Percentiles rank a stretch among this genome's conserved stretches.
These are phyloP conservation scores for Zasmidium cellare DNA, from an alignment of 2,329 filamentous ascomycete species.

Conservation along the genomic window DNA sequence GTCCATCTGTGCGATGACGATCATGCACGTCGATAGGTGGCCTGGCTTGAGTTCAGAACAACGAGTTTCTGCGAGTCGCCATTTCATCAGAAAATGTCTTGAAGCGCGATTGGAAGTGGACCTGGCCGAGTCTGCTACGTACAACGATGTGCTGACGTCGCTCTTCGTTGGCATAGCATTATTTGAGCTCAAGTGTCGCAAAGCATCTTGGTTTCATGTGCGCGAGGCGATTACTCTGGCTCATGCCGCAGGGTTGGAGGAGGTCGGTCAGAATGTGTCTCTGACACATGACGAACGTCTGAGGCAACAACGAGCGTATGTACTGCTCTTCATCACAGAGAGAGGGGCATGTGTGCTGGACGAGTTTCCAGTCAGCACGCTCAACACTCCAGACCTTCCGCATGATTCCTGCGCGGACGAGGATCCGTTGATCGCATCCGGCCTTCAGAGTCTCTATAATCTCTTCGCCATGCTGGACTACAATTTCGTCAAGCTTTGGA, in stretches of 20 bases:
- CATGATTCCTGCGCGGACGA: conserved; percentile 11
- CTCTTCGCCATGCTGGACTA: conserved; percentile 19
- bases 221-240: conserved; percentile 20
- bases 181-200: conserved; percentile 22
- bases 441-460: conserved; percentile 12
- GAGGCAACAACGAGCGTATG: conserved; percentile 12
- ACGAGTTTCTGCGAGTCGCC: conserved; percentile 3
- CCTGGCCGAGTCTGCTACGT: conserved; percentile 7
- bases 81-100: conserved; percentile 14
- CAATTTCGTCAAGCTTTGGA: conserved; percentile 17
- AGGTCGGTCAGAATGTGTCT: not conserved
- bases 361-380: conserved; percentile 18
- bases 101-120: conserved; percentile 7
- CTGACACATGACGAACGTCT: conserved; percentile 3
- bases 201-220: conserved; percentile 19
- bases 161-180: conserved; percentile 19
- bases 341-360: conserved; percentile 17
- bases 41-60: conserved; percentile 14
- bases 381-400: conserved; percentile 4
- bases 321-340: conserved; percentile 21
- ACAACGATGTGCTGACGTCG: conserved; percentile 15
- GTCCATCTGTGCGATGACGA: conserved; percentile 16
- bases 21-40: conserved; percentile 17
- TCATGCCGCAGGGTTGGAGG: conserved; percentile 4
- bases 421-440: conserved; percentile 11